phyloP scores from a whole-genome alignment of 2,329 filamentous ascomycete genomes.

The Colletotrichum shisoi region DNA sequence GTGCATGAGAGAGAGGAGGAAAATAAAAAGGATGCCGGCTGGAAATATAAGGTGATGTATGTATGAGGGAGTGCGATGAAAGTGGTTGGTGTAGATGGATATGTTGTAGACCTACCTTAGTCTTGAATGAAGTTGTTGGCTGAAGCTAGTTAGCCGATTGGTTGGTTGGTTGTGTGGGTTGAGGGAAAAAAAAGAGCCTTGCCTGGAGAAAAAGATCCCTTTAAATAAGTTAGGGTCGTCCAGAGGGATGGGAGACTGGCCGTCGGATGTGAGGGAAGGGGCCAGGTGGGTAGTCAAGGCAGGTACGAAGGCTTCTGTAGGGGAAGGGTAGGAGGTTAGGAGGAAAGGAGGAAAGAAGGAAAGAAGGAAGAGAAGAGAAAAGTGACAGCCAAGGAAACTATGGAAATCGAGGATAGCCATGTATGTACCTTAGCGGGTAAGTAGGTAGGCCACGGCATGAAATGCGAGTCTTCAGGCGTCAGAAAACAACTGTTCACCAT shows the following conservation, averaged over 20 bases:
- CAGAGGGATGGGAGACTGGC: not conserved
- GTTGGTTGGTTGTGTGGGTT: not conserved
- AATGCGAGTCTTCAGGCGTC: too few species aligned
- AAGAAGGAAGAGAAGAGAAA: too few species aligned
- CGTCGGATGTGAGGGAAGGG: not conserved
- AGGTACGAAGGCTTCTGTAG: not conserved
- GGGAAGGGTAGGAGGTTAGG: too few species aligned
- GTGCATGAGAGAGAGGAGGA: not conserved
- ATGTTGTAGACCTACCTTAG: conserved; percentile 3
- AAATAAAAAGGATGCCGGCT: not conserved
- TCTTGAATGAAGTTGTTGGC: not conserved
- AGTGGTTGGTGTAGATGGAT: not conserved
- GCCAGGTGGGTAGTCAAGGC: not conserved
- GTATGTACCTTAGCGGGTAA: too few species aligned
- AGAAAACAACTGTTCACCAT: too few species aligned
- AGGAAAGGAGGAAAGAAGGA: too few species aligned
- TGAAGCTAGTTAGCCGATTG: not conserved
- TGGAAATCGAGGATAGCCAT: too few species aligned
- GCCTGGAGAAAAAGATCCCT: not conserved
- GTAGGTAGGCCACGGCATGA: too few species aligned
- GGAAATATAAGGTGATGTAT: not conserved
- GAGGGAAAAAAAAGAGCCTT: not conserved
- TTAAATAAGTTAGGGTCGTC: not conserved
- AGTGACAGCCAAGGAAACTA: not conserved
- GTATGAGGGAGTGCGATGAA: not conserved